Percentiles rank a stretch among this genome's conserved stretches.
Evolutionary conservation across 2,329 filamentous ascomycete genomes (phyloP).

Genomic region (Ophiostoma tasmaniense): DNA sequence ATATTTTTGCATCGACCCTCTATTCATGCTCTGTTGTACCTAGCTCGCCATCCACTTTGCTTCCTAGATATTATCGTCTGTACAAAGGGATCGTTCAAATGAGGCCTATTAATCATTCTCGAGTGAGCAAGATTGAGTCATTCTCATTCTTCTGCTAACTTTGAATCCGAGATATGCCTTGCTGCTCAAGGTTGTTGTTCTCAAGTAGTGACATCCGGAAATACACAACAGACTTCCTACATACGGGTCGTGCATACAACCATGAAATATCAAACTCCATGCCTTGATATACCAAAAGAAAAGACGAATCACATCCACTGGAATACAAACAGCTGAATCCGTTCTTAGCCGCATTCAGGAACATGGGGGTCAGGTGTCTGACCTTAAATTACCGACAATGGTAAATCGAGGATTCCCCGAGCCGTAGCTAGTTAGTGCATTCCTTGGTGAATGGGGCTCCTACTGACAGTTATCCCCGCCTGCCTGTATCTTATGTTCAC

Average conservation of each 20-base stretch:
- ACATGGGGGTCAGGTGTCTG: not conserved
- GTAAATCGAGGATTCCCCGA: not conserved
- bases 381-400: not conserved
- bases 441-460: not conserved
- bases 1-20: not conserved
- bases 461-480: not conserved
- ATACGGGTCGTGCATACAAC: not conserved
- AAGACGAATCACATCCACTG: not conserved
- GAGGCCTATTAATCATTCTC: not conserved
- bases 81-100: no score
- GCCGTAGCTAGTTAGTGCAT: not conserved
- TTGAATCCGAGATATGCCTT: not conserved
- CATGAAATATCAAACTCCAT: not conserved
- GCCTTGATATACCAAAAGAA: not conserved
- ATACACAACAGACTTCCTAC: not conserved
- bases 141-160: not conserved
- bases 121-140: not conserved
- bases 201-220: no score
- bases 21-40: not conserved
- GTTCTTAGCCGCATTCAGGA: not conserved
- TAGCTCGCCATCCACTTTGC: not conserved
- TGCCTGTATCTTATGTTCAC: no score
- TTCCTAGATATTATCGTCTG: constrained; percentile 6
- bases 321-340: not conserved
- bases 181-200: not conserved